phyloP scores from a whole-genome alignment of 345 rosid species.

The Luvunga scandens region DNA sequence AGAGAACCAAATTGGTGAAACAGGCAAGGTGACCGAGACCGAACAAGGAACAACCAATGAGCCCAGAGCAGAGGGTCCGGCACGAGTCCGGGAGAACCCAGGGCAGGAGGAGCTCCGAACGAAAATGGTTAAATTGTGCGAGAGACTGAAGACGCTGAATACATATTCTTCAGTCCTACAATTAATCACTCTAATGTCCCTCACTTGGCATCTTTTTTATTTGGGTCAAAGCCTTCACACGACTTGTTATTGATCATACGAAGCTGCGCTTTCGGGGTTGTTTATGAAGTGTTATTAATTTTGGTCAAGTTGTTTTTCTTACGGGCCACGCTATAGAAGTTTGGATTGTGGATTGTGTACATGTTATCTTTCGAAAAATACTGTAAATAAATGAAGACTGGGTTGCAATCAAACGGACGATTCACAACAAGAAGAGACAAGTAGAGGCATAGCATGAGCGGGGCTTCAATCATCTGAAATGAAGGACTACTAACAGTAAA shows the following conservation, averaged over 20 bases:
- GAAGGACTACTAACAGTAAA: no score
- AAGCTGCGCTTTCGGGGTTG: background rate
- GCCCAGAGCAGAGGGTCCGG: background rate
- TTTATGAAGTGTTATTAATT: background rate
- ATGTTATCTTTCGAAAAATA: background rate
- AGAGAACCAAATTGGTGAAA: constrained; percentile 16
- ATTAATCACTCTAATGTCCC: constrained; percentile 51
- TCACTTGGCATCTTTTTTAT: constrained; percentile 65
- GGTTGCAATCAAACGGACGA: no score
- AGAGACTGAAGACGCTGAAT: constrained; percentile 64
- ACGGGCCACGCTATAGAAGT: background rate
- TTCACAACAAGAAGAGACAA: background rate
- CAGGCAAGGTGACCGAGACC: constrained; percentile 1
- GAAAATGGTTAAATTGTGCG: constrained; percentile 34
- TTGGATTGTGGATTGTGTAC: background rate
- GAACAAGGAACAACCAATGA: background rate
- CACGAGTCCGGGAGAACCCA: constrained; percentile 2
- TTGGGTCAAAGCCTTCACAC: constrained; percentile 43
- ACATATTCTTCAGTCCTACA: constrained; percentile 60
- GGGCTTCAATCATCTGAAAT: background rate
- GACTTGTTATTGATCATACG: constrained; percentile 6
- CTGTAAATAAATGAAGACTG: background rate
- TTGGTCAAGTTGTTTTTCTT: background rate
- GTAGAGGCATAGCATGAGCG: background rate
- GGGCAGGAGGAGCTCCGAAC: constrained; percentile 26